Evolutionary conservation across 345 rosid species (phyloP), one percentile per base, ranked within the genome.

Genomic region (Conringia planisiliqua): DNA sequence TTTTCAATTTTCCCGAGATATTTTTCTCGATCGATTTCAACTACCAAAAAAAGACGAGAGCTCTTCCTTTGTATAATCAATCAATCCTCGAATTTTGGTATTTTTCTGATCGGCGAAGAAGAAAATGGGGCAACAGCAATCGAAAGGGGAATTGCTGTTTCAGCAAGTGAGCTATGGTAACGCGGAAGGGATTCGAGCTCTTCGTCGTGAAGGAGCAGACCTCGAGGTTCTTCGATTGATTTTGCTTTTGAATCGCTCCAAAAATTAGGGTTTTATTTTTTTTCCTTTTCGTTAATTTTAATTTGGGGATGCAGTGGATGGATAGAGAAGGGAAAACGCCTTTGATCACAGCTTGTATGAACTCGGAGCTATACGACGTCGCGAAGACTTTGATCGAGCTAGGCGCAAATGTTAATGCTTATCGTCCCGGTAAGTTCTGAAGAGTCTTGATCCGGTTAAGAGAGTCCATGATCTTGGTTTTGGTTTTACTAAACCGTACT

Each of bases 241-340:
- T 44, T 3, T 30, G 36, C 1, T 40, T 30, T 22, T 6, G 32
- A 27, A 11, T 68, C 43, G 26, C 5, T 76, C 42, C 26, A 36
- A 24, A 24, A 56, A 20, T 47, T 71, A 57, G 72, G 72, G 72
- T n/a, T n/a, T n/a, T n/a, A n/a, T n/a, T n/a, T n/a, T n/a, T n/a
- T n/a, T n/a, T n/a, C n/a, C 30, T 76, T 26, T 22, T 1, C 17
- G 47, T 3, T 5, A 30, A 30, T 30, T 30, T 5, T 30, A 6
- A 18, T 42, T 47, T 55, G 26, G 38, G 22, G 55, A n/a, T 60
- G 42, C 83, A 95, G 99, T 95, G 96, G 94, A 78, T 85, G 33
- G 98, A 95, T 83, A 88, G 72, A 81, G 98, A 95, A 63, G 98
- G 93, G 18, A 95, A 95, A 80, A 95, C 99, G 38, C 91, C 99